Percentiles rank a stretch among this genome's conserved stretches.
phyloP scores from a whole-genome alignment of 257 asterid species.

The Parsonsia alboflavescens region DNA sequence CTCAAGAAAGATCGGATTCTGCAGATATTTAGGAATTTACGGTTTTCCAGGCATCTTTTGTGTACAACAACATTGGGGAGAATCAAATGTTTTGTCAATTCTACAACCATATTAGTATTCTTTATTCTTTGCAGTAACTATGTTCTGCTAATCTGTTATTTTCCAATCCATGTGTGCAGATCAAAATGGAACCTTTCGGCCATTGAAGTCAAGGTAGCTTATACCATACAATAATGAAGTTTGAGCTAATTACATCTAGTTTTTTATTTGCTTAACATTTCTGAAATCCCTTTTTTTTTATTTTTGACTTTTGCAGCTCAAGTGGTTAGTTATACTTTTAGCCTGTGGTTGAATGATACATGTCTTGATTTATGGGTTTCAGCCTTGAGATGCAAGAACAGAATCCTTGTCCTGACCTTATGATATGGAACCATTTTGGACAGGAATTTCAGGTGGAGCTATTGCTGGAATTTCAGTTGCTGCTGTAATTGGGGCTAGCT shows the following conservation, averaged over 20 bases:
- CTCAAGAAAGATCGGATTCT: no score
- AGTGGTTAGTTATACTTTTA: constrained; percentile 42
- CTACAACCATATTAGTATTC: not conserved
- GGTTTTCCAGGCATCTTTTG: not conserved
- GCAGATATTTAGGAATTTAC: no score
- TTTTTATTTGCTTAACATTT: constrained; percentile 4
- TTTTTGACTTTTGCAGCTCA: constrained; percentile 56
- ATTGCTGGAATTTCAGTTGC: constrained; percentile 73
- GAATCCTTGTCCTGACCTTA: not conserved
- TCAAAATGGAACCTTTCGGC: constrained; percentile 76
- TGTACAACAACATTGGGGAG: not conserved
- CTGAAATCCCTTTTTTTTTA: constrained; percentile 25
- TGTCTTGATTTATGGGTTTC: constrained; percentile 13
- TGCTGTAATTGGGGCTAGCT: constrained; percentile 34
- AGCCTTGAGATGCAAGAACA: constrained; percentile 13
- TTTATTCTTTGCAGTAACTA: not conserved
- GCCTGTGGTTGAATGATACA: constrained; percentile 13
- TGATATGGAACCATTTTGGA: constrained; percentile 20
- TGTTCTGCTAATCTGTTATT: constrained; percentile 21
- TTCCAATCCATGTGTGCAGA: constrained; percentile 46
- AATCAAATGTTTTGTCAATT: not conserved
- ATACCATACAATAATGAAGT: constrained; percentile 7
- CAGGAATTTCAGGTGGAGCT: constrained; percentile 73
- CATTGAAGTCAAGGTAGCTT: constrained; percentile 52
- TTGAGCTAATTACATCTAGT: not conserved